Conservation (phyloP, 371 early-diverging fungal genomes). For the Lichtheimia corymbifera region DNA sequence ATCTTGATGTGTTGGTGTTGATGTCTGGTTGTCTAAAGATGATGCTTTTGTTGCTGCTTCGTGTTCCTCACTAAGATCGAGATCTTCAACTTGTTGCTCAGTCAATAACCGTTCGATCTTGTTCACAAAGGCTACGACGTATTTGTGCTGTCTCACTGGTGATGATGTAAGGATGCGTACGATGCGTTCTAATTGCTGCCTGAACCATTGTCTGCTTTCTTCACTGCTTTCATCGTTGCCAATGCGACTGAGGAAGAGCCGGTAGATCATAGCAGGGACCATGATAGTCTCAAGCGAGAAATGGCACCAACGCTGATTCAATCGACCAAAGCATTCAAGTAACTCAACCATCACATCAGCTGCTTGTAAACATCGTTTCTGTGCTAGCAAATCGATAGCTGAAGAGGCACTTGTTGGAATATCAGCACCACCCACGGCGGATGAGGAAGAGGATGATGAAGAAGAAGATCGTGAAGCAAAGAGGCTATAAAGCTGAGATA, state of each 20-base stretch:
- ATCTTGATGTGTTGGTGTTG: neutral
- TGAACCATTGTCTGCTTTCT: slow-evolving; percentile 6
- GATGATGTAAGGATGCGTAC: slow-evolving; percentile 13
- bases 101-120: slow-evolving; percentile 19
- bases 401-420: slow-evolving; percentile 12
- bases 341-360: slow-evolving; percentile 30
- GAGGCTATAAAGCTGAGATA: slow-evolving; percentile 27
- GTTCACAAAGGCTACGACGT: slow-evolving; percentile 16
- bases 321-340: slow-evolving; percentile 23
- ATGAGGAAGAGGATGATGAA: neutral
- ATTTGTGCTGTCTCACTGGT: slow-evolving; percentile 31
- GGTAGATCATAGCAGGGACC: slow-evolving; percentile 23
- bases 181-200: slow-evolving; percentile 19
- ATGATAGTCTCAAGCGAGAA: slow-evolving; percentile 27
- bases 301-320: slow-evolving; percentile 36
- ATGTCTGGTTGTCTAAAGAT: no score
- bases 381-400: slow-evolving; percentile 22
- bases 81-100: slow-evolving; percentile 10
- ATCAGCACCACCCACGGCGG: no score
- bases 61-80: slow-evolving; percentile 15
- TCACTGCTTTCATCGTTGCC: neutral
- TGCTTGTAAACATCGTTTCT: slow-evolving; percentile 19
- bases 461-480: slow-evolving; percentile 17
- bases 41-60: slow-evolving; percentile 2
- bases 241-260: neutral